Evolutionary conservation across 2,329 filamentous ascomycete species (phyloP).

Genomic region (Corinectria fuckeliana): DNA sequence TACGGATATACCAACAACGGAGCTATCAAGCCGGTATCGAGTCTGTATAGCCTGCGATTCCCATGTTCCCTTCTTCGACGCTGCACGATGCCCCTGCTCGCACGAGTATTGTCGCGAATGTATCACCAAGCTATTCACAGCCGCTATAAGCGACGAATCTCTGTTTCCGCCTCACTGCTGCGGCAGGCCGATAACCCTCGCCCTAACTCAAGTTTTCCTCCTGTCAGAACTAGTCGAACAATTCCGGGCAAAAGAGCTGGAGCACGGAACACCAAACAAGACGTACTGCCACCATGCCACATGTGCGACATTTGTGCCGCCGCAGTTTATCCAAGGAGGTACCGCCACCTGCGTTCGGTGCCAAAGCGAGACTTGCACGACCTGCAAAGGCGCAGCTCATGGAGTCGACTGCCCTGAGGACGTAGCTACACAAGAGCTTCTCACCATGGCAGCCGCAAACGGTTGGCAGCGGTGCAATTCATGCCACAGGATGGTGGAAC

Average conservation of each 20-base stretch:
- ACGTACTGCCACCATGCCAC: constrained; percentile 55
- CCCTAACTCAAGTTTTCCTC: constrained; percentile 44
- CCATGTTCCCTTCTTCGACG: background rate
- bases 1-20: background rate
- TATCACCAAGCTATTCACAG: constrained; percentile 48
- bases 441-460: constrained; percentile 47
- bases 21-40: background rate
- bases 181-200: constrained; percentile 46
- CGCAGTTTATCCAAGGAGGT: constrained; percentile 38
- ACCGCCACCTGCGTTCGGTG: constrained; percentile 53
- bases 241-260: constrained; percentile 54
- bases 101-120: constrained; percentile 50
- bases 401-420: constrained; percentile 56
- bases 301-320: constrained; percentile 57
- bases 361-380: constrained; percentile 50
- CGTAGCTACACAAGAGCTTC: constrained; percentile 43
- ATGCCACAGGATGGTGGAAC: constrained; percentile 56
- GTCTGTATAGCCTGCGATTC: background rate
- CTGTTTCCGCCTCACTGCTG: constrained; percentile 64
- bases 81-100: background rate
- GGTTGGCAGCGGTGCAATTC: constrained; percentile 57
- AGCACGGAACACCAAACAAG: constrained; percentile 54
- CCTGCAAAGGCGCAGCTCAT: constrained; percentile 57
- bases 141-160: constrained; percentile 52
- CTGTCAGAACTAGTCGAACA: constrained; percentile 38